Percentiles rank a stretch among this genome's conserved stretches.
These are phyloP conservation scores for Carex scoparia DNA, from an alignment of 176 grass and related monocot species.

Conservation along the genomic window DNA sequence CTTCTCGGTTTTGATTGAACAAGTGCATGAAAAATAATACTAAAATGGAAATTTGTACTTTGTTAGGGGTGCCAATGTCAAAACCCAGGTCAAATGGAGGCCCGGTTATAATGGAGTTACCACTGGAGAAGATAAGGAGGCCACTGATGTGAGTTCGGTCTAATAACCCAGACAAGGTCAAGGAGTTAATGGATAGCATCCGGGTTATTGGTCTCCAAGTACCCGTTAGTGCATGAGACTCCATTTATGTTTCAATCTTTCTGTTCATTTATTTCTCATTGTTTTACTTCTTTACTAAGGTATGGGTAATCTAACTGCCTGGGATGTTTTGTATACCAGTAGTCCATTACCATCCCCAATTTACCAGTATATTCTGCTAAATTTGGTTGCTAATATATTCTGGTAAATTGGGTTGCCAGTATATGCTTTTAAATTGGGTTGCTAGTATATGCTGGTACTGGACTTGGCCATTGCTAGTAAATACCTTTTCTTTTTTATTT, in stretches of 20 bases:
- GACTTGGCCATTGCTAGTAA: background rate
- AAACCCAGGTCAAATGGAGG: conserved; percentile 24
- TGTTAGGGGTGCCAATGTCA: conserved; percentile 7
- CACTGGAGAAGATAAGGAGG: conserved; percentile 67
- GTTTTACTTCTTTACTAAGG: background rate
- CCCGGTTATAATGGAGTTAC: conserved; percentile 69
- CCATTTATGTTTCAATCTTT: conserved; percentile 9
- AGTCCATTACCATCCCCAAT: background rate
- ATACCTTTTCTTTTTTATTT: background rate
- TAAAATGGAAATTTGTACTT: background rate
- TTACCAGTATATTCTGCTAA: background rate
- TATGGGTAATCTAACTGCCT: background rate
- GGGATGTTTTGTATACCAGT: background rate
- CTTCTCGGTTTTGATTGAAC: background rate
- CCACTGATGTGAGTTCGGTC: conserved; percentile 73
- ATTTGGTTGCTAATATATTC: background rate
- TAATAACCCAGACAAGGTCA: conserved; percentile 77
- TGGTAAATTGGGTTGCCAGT: background rate
- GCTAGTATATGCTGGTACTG: background rate
- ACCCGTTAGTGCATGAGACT: conserved; percentile 43
- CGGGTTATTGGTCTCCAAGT: conserved; percentile 77
- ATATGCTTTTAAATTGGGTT: no score
- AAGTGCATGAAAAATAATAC: background rate
- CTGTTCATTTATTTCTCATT: background rate
- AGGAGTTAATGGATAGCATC: conserved; percentile 91